Evolutionary conservation across 192 early-diverging fungal species (phyloP), one percentile per base, ranked within the genome.

Genomic region (Coemansia sp.): DNA sequence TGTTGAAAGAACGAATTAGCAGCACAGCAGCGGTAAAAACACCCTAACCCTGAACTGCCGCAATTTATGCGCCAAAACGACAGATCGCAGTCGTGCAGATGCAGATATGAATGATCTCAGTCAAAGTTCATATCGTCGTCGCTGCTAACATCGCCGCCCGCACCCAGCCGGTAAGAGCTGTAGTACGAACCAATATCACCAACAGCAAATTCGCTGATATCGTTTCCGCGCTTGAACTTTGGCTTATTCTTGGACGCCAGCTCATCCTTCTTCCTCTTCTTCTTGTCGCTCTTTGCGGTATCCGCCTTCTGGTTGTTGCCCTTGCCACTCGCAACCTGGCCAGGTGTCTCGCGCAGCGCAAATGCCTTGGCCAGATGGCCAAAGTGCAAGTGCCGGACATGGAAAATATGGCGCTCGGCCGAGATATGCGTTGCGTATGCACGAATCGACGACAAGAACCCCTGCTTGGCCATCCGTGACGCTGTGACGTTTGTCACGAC

Each of bases 291-390:
- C 46, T 65, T 66, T 8, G 63, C 68, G 18, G 57, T 74, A 26
- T 60, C 72, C 0, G 79, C 79, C 57, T 65, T 67, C 21, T 68
- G 51, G 69, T 82, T 82, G 65, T 82, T 82, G 63, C 79, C 79
- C 65, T 82, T 82, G 45, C 74, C 79, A 29, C 55, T 43, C 6
- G 79, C 79, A 18, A 86, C 73, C 71, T 90, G 81, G 21, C 87
- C 87, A 4, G 97, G 97, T 4, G 93, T 89, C 67, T 98, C 97
- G 26, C 95, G 87, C 52, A 99, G 82, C n/a, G 87, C 94, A 88
- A 99, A 99, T 20, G 90, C 84, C 79, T 98, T 98, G 51, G 96
- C 97, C 64, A 96, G 77, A 71, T 99, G 97, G 6, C 97, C 97
- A 60, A 98, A 83, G 79, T 99, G 97, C 67, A 99, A 79, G 62